Conservation (phyloP, 352 stramenopile species). For the Pythium grandisporangium region DNA sequence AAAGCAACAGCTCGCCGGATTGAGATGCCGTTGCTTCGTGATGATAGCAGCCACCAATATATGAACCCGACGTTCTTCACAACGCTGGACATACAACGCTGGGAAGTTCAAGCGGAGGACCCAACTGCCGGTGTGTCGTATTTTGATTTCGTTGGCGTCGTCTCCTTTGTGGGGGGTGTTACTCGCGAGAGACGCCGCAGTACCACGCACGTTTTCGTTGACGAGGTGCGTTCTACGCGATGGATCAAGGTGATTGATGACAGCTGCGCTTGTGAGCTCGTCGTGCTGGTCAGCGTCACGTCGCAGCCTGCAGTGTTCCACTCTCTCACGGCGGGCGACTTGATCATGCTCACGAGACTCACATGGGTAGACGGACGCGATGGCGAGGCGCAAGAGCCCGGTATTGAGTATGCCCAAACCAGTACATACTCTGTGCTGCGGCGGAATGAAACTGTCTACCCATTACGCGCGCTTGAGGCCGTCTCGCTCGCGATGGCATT, state of each 20-base stretch:
- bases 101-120: background rate
- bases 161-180: constrained; percentile 39
- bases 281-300: constrained; percentile 28
- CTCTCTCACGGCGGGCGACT: constrained; percentile 32
- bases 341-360: constrained; percentile 49
- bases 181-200: constrained; percentile 13
- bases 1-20: too few species aligned
- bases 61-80: constrained; percentile 34
- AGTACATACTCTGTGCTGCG: constrained; percentile 7
- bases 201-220: background rate
- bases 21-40: too few species aligned
- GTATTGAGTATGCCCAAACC: constrained; percentile 26
- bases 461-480: constrained; percentile 1
- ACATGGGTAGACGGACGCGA: constrained; percentile 15
- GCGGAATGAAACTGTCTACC: constrained; percentile 10
- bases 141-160: constrained; percentile 61
- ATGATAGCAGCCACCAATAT: too few species aligned
- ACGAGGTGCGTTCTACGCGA: constrained; percentile 19
- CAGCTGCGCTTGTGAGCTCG: constrained; percentile 31
- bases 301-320: constrained; percentile 38
- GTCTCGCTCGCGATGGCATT: background rate
- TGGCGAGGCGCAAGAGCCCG: background rate
- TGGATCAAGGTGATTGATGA: constrained; percentile 62
- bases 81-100: constrained; percentile 20
- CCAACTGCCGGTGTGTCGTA: constrained; percentile 13